These are phyloP conservation scores for Austroboletus niveus DNA, from an alignment of 1,284 basidiomycete genomes.

Conservation along the genomic window DNA sequence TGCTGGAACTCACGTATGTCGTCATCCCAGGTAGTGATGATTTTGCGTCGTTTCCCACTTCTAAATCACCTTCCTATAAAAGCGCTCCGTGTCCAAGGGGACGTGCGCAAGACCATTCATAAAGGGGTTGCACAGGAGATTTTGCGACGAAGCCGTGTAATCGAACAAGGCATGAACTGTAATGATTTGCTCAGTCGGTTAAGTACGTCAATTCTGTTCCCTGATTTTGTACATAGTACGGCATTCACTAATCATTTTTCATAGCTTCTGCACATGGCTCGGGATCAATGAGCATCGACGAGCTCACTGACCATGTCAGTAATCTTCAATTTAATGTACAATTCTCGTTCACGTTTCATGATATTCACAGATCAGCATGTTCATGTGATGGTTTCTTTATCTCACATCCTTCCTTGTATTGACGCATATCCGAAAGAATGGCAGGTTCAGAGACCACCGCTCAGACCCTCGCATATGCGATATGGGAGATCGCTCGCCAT, in stretches of 20 bases:
- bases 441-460: constrained; percentile 7
- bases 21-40: not conserved
- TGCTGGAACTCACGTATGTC: not conserved
- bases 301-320: constrained; percentile 8
- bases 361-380: constrained; percentile 7
- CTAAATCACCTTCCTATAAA: constrained; percentile 5
- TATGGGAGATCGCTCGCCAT: constrained; percentile 9
- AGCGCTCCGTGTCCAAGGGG: constrained; percentile 2
- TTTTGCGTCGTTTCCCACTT: constrained; percentile 5
- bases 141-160: not conserved
- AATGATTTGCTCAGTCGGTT: constrained; percentile 5
- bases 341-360: not conserved
- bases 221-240: not conserved
- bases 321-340: not conserved
- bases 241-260: not conserved
- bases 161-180: not conserved
- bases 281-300: constrained; percentile 1
- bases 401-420: not conserved
- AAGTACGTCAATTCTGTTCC: not conserved
- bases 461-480: constrained; percentile 6
- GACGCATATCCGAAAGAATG: constrained; percentile 1
- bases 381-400: constrained; percentile 1
- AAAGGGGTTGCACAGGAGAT: constrained; percentile 4
- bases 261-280: constrained; percentile 4
- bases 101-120: constrained; percentile 8